These are phyloP conservation scores for Pyrus bretschneideri DNA, from an alignment of 306 rosid genomes.

Conservation along the genomic window DNA sequence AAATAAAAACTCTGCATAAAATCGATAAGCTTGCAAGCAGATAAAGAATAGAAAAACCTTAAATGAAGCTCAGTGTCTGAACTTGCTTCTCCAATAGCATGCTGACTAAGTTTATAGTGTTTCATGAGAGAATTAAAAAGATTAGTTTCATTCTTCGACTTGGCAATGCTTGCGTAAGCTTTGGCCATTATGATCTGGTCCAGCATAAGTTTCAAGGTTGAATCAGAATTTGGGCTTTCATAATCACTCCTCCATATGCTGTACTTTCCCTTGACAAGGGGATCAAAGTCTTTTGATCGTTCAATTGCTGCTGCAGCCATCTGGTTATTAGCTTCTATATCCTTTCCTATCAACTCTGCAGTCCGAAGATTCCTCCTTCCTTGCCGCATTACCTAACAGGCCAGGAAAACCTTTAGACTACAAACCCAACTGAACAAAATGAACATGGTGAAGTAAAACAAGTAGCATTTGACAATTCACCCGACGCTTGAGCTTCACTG, in stretches of 20 bases:
- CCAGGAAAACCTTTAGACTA: conserved; percentile 22
- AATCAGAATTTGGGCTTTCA: conserved; percentile 83
- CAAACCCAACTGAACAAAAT: conserved; percentile 11
- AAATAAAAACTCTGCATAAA: conserved; percentile 29
- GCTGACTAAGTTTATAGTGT: conserved; percentile 57
- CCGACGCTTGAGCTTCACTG: conserved; percentile 77
- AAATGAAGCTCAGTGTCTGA: conserved; percentile 80
- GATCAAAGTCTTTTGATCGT: conserved; percentile 49
- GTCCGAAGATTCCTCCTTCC: conserved; percentile 75
- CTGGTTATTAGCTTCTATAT: conserved; percentile 57
- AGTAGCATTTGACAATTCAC: conserved; percentile 37
- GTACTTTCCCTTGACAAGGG: conserved; percentile 66
- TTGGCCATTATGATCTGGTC: conserved; percentile 96
- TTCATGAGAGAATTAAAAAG: conserved; percentile 54
- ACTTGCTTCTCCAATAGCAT: conserved; percentile 72
- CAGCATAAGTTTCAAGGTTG: conserved; percentile 84
- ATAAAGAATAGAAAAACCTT: conserved; percentile 46
- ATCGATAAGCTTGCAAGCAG: conserved; percentile 16
- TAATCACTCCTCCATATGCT: conserved; percentile 93
- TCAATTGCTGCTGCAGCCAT: conserved; percentile 69
- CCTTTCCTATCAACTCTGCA: conserved; percentile 48
- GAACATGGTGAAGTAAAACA: conserved; percentile 1
- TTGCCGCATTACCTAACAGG: conserved; percentile 59
- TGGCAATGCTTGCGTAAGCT: conserved; percentile 80
- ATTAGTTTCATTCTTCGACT: conserved; percentile 55